Evolutionary conservation across 345 rosid genomes (phyloP).

Genomic region (Eucalyptus regnans): DNA sequence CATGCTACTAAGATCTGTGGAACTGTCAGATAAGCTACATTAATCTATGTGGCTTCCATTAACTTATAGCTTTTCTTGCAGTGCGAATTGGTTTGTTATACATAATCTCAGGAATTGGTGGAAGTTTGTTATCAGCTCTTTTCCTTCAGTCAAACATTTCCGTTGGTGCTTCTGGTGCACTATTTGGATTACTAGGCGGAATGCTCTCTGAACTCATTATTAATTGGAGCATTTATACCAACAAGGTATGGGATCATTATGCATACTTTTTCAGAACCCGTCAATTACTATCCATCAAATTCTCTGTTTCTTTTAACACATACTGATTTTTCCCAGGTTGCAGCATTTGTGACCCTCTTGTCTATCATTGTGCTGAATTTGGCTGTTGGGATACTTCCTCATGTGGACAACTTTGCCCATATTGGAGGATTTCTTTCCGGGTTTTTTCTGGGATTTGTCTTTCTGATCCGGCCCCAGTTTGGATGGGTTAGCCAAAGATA

Average conservation of each 20-base stretch:
- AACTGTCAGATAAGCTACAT: background rate
- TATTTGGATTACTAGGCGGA: constrained; percentile 89
- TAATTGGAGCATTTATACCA: constrained; percentile 88
- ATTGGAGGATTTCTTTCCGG: constrained; percentile 90
- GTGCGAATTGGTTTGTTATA: constrained; percentile 76
- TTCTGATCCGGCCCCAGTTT: constrained; percentile 81
- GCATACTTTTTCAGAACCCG: background rate
- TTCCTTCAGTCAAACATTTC: constrained; percentile 71
- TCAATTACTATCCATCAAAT: background rate
- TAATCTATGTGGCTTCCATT: background rate
- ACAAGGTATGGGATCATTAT: constrained; percentile 40
- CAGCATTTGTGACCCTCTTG: constrained; percentile 57
- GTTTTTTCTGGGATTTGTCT: constrained; percentile 81
- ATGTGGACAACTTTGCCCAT: constrained; percentile 98
- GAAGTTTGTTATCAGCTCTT: constrained; percentile 87
- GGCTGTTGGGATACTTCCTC: constrained; percentile 89
- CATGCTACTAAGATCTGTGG: background rate
- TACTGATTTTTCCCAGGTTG: constrained; percentile 28
- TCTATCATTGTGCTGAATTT: constrained; percentile 63
- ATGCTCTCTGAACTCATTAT: constrained; percentile 97
- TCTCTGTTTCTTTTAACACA: background rate
- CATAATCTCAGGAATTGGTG: constrained; percentile 86
- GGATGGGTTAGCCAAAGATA: constrained; percentile 63
- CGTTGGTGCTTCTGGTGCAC: constrained; percentile 98
- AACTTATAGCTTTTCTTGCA: constrained; percentile 6